These are phyloP conservation scores for Aspergillus egyptiacus DNA, from an alignment of 495 filamentous ascomycete genomes.

Conservation along the genomic window DNA sequence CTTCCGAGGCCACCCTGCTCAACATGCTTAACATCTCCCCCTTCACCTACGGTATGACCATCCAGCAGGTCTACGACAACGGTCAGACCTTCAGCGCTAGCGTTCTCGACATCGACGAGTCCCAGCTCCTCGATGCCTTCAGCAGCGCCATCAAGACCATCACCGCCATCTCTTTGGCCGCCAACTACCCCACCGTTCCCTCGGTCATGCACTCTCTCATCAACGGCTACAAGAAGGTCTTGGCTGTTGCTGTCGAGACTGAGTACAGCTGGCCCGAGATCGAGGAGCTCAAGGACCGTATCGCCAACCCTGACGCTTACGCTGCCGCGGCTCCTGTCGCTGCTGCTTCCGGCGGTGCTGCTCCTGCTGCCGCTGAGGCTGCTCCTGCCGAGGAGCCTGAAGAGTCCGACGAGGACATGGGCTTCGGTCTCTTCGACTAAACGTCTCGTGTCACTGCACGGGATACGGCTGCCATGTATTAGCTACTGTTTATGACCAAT, in stretches of 20 bases:
- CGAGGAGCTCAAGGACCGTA: conserved; percentile 95
- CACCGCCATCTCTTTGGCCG: conserved; percentile 79
- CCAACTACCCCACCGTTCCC: conserved; percentile 93
- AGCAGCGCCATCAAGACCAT: conserved; percentile 77
- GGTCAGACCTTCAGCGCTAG: conserved; percentile 80
- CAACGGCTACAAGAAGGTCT: conserved; percentile 95
- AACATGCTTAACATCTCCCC: conserved; percentile 99
- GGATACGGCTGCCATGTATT: conserved; percentile 40
- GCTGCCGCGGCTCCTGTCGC: conserved; percentile 71
- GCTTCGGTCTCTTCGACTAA: conserved; percentile 57
- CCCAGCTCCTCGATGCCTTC: conserved; percentile 83
- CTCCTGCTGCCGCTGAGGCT: conserved; percentile 46
- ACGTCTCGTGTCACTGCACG: conserved; percentile 22
- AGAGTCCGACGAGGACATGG: conserved; percentile 47
- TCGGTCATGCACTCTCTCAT: conserved; percentile 90
- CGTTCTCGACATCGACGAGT: conserved; percentile 90
- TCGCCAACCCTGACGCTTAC: conserved; percentile 96
- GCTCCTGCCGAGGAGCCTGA: conserved; percentile 49
- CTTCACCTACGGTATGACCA: conserved; percentile 99
- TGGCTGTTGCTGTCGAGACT: conserved; percentile 84
- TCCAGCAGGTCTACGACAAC: conserved; percentile 90
- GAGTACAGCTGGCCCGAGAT: conserved; percentile 95
- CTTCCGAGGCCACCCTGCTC: conserved; percentile 95
- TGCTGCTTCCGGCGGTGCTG: conserved; percentile 38
- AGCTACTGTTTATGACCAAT: conserved; percentile 33